Conservation (phyloP, 345 rosid species). For the Citrus glauca region DNA sequence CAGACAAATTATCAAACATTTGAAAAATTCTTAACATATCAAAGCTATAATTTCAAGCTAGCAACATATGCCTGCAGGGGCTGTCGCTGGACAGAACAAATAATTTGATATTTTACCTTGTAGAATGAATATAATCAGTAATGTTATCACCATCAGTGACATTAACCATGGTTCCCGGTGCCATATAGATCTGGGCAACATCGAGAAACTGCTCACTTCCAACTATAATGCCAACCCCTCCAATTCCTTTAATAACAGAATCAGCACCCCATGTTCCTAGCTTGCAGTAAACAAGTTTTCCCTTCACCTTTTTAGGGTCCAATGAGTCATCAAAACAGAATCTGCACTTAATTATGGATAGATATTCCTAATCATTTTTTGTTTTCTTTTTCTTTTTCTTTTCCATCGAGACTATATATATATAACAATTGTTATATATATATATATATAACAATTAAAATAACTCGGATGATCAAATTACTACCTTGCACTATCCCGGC, state of each 20-base stretch:
- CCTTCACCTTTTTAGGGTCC: constrained; percentile 70
- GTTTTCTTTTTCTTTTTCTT: neutral
- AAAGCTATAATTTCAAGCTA: neutral
- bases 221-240: constrained; percentile 62
- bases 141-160: constrained; percentile 40
- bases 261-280: constrained; percentile 48
- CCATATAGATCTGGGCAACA: constrained; percentile 72
- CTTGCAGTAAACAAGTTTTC: constrained; percentile 60
- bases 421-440: too few species aligned
- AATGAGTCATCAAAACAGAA: constrained; percentile 49
- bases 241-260: constrained; percentile 54
- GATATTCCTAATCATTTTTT: neutral
- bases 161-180: constrained; percentile 71
- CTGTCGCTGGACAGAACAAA: neutral
- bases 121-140: constrained; percentile 53
- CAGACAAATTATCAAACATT: neutral
- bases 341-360: constrained; percentile 26
- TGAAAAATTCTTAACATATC: neutral
- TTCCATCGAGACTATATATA: too few species aligned
- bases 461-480: neutral
- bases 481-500: constrained; percentile 44
- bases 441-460: too few species aligned
- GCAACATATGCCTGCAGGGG: neutral
- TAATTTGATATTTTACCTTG: constrained; percentile 37
- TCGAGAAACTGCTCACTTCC: constrained; percentile 54